Evolutionary conservation across 2,329 filamentous ascomycete species (phyloP), one percentile per base, ranked within the genome.

Genomic region (Xylariaceae sp.): DNA sequence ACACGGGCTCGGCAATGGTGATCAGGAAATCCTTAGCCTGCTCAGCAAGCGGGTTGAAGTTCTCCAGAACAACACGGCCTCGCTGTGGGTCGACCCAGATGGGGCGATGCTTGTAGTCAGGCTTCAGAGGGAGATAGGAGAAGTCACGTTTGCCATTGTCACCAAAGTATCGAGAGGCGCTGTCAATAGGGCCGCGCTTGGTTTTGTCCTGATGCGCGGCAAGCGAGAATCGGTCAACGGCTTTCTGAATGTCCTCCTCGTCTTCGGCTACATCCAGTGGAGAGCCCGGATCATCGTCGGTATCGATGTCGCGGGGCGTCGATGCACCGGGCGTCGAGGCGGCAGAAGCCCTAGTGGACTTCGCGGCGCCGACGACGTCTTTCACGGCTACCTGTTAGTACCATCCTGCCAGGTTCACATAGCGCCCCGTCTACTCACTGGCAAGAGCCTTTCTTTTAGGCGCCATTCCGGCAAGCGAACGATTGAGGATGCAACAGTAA

Each of bases 11-110:
- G 63, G 93, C 90, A 67, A 99, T 93, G 51, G 94, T 96, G 68
- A 95, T 96, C 60, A 99, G 80, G 72, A 99, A 96, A 73, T 96
- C 92, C 72, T 96, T 92, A 0, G 91, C 93, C 69, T 92, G 88
- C 59, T 88, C 83, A 59, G 93, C 92, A 58, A 94, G 80, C 2
- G 92, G 89, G 55, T 90, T 93, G 77, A 97, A 97, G 67, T 92
- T 96, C 78, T 99, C 93, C 49, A 97, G 80, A 35, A 95, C 94
- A 71, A 97, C 94, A 64, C 88, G 87, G 41, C 90, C 92, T 71
- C 89, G 90, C 51, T 88, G 80, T 2, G 92, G 90, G 72, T 97
- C 92, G 67, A 99, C 94, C 90, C 92, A 97, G 61, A 97, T 81
- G 13, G 94, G 94, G 13, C 94, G 87, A 70, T 92, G 91, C 64